Percentiles rank a stretch among this genome's conserved stretches.
These are phyloP conservation scores for Capsella rubella DNA, from an alignment of 441 rosid genomes.

Conservation along the genomic window DNA sequence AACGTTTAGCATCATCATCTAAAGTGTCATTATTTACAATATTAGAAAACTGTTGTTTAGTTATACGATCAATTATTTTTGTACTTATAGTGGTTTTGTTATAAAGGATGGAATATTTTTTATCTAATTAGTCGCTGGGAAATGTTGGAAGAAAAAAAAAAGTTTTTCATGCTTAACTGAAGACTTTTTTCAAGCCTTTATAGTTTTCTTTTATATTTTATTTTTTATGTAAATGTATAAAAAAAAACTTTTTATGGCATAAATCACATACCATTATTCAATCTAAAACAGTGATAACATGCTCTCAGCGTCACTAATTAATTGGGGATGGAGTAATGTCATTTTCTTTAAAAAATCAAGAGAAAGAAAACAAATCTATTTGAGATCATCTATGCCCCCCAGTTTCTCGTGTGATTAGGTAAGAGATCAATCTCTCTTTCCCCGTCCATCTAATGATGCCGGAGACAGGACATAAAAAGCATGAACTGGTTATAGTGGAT, in stretches of 20 bases:
- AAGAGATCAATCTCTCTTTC: slow-evolving; percentile 26
- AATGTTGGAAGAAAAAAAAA: slow-evolving; percentile 7
- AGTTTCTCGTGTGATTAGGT: slow-evolving; percentile 31
- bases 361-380: slow-evolving; percentile 21
- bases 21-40: background rate
- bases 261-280: background rate
- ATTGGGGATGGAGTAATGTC: slow-evolving; percentile 29
- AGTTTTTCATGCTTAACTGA: background rate
- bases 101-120: slow-evolving; percentile 7
- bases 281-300: slow-evolving; percentile 25
- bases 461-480: slow-evolving; percentile 39
- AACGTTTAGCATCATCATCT: slow-evolving; percentile 18
- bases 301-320: slow-evolving; percentile 22
- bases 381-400: slow-evolving; percentile 35
- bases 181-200: slow-evolving; percentile 12
- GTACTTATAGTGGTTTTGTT: background rate
- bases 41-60: background rate
- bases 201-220: background rate
- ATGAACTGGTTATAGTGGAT: slow-evolving; percentile 40
- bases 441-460: slow-evolving; percentile 42
- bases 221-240: background rate
- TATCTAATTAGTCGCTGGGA: slow-evolving; percentile 1
- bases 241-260: slow-evolving; percentile 1
- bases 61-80: background rate
- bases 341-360: slow-evolving; percentile 24